These are phyloP conservation scores for Cercospora sojina DNA, from an alignment of 2,329 filamentous ascomycete genomes.

Conservation along the genomic window DNA sequence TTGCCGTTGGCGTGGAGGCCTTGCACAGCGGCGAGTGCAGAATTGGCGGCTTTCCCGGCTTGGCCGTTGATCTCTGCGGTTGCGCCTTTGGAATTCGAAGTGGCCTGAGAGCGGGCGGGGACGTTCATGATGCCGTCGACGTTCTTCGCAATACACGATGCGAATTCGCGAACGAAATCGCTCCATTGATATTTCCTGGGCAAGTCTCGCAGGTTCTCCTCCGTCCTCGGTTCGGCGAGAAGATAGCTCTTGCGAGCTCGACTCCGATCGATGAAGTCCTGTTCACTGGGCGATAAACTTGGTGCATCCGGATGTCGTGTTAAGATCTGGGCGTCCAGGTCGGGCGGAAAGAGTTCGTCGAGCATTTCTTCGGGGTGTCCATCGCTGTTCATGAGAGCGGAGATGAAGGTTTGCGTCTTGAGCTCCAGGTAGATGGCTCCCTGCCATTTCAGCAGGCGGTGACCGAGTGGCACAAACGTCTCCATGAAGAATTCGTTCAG, in stretches of 20 bases:
- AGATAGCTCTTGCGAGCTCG: conserved; percentile 58
- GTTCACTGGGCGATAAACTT: conserved; percentile 57
- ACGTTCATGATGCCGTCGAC: conserved; percentile 48
- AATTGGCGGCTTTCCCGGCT: neutral
- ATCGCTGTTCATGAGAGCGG: conserved; percentile 58
- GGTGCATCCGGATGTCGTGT: conserved; percentile 55
- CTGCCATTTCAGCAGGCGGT: conserved; percentile 59
- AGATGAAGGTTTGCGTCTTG: conserved; percentile 67
- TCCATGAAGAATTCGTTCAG: conserved; percentile 64
- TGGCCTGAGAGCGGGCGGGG: conserved; percentile 30
- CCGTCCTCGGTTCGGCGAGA: conserved; percentile 47
- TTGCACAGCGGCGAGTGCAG: conserved; percentile 7
- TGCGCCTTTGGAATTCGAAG: conserved; percentile 9
- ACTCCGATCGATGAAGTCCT: conserved; percentile 58
- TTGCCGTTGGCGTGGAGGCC: conserved; percentile 9
- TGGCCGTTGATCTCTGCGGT: conserved; percentile 16
- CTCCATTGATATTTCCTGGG: conserved; percentile 64
- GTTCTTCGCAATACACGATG: conserved; percentile 58
- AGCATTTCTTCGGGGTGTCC: conserved; percentile 57
- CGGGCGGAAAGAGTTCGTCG: conserved; percentile 59
- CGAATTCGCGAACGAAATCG: conserved; percentile 61
- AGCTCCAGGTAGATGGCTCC: conserved; percentile 62
- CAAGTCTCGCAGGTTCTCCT: conserved; percentile 50
- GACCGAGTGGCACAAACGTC: conserved; percentile 61
- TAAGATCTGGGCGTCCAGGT: conserved; percentile 56